Conservation (phyloP, 495 filamentous ascomycete genomes). For the Aspergillus funiculosus region DNA sequence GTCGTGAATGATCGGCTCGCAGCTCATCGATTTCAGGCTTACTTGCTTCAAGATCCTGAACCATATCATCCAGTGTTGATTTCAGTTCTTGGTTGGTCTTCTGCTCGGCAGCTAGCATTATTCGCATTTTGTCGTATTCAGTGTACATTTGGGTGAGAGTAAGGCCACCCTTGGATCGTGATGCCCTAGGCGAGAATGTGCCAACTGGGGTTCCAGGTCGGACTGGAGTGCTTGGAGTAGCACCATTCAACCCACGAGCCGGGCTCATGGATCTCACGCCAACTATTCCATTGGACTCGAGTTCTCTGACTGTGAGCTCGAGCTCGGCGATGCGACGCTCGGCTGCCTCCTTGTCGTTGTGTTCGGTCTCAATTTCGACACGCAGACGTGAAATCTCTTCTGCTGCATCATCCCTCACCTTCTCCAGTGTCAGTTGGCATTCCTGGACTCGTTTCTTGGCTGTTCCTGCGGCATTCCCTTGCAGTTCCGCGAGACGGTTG, state of each 20-base stretch:
- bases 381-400: constrained; percentile 72
- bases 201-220: constrained; percentile 47
- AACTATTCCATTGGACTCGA: constrained; percentile 47
- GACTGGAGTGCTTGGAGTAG: constrained; percentile 39
- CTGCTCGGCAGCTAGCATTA: constrained; percentile 58
- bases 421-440: constrained; percentile 68
- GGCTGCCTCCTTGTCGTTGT: constrained; percentile 60
- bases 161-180: constrained; percentile 52
- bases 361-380: constrained; percentile 77
- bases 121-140: constrained; percentile 57
- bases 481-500: constrained; percentile 75
- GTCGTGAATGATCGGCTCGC: constrained; percentile 47
- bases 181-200: constrained; percentile 51
- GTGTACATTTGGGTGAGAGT: constrained; percentile 64
- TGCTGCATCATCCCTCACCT: constrained; percentile 72
- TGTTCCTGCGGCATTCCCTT: constrained; percentile 74
- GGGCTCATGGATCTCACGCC: constrained; percentile 45
- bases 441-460: constrained; percentile 76
- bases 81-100: constrained; percentile 63
- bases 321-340: constrained; percentile 69
- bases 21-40: constrained; percentile 59
- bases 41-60: constrained; percentile 52
- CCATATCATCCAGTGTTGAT: constrained; percentile 73
- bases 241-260: constrained; percentile 48
- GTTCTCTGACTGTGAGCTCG: constrained; percentile 62